Evolutionary conservation across 2,329 filamentous ascomycete species (phyloP), one percentile per base, ranked within the genome.

Genomic region (Helminthosporium solani): DNA sequence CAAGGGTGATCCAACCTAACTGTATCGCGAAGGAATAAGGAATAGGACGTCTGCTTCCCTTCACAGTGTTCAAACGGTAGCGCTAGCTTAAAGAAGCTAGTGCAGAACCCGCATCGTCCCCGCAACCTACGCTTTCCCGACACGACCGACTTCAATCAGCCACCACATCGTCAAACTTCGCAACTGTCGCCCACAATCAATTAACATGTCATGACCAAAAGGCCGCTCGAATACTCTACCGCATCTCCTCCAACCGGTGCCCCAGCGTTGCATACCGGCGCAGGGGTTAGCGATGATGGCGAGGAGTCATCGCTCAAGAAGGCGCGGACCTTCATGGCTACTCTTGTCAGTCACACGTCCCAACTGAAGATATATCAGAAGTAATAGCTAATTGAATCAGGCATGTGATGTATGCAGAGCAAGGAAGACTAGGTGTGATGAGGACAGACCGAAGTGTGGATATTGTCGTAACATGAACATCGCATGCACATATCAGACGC

Each of bases 401-500:
- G 78, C 78, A 2, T 81, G 78, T 54, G 77, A 81, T 54, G 73
- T 71, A 14, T 81, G 78, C 56, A 70, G 78, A 20, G 63, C 75
- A 39, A 77, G 78, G 56, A 80, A 80, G 64, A 79, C 77, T 15
- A 63, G 76, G 65, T 81, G 78, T 59, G 78, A 81, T 50, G 78
- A 80, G 60, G 78, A 78, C 47, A 67, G 75, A 25, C 78, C 78
- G 27, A 60, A 54, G 38, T 81, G 78, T 52, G 77, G 77, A 23
- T 70, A 78, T 39, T 81, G 78, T 63, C 75, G 73, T 52, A 63
- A 68, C 12, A 71, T 75, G 35, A 75, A 74, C 7, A 49, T 77
- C 25, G 74, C 78, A 15, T 81, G 78, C 60, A 70, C 71, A 34
- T 81, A 79, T 56, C 76, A 76, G 49, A 74, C 78, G 56, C 74